Evolutionary conservation across 192 early-diverging fungal species (phyloP).

Genomic region (Spinellus fusiger): DNA sequence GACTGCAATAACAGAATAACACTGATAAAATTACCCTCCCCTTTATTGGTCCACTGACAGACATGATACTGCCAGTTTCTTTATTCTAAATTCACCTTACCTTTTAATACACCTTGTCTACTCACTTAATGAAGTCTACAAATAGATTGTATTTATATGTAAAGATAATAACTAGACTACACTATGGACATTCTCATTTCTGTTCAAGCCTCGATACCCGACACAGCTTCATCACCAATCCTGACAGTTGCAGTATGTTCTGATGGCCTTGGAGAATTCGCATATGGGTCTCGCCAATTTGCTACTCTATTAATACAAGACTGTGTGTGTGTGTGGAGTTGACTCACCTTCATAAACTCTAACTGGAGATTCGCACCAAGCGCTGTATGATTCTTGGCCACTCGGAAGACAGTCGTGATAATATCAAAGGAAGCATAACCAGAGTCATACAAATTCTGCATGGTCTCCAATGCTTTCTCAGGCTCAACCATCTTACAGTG

Average conservation of each 20-base stretch:
- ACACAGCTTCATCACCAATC: conserved; percentile 67
- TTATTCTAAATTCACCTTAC: no score
- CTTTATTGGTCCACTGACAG: no score
- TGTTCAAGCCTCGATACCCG: conserved; percentile 31
- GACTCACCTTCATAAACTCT: conserved; percentile 72
- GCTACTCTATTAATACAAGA: no score
- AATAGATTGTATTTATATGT: no score
- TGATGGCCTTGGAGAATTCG: conserved; percentile 83
- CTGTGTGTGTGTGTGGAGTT: no score
- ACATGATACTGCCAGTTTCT: no score
- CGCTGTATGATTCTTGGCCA: conserved; percentile 69
- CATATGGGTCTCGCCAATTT: conserved; percentile 93
- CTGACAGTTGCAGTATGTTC: conserved; percentile 80
- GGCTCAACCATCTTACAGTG: conserved; percentile 63
- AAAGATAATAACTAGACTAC: no score
- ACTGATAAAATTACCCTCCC: no score
- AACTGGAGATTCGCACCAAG: conserved; percentile 80
- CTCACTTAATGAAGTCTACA: no score
- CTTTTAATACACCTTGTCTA: no score
- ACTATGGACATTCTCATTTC: no score
- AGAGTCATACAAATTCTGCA: conserved; percentile 70
- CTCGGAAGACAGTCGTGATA: conserved; percentile 86
- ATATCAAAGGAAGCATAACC: conserved; percentile 92
- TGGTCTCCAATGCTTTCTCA: conserved; percentile 60
- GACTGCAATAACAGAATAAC: no score